A percentile compares a stretch with the other conserved stretches of the same genome.
Conservation (phyloP, 225 moss, liverwort and hornwort species). For the Pseudisothecium myosuroides region DNA sequence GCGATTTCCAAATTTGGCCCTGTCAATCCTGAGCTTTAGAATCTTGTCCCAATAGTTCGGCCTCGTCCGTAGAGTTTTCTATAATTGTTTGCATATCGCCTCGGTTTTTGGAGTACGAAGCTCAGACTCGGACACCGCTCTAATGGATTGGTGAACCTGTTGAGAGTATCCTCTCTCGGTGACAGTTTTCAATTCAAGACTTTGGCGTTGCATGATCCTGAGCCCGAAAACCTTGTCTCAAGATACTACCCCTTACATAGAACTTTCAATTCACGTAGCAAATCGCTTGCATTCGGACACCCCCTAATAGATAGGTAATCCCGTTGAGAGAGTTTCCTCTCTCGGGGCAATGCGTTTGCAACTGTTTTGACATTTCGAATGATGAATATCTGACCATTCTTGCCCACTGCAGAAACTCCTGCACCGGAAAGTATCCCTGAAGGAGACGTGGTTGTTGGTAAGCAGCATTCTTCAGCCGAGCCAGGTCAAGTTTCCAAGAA, state of each 20-base stretch:
- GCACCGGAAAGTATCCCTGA: neutral
- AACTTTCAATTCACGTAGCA: neutral
- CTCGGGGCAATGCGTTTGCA: neutral
- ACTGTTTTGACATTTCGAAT: neutral
- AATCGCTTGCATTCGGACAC: neutral
- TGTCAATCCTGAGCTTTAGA: neutral
- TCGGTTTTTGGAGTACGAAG: neutral
- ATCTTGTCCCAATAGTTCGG: neutral
- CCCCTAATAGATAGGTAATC: neutral
- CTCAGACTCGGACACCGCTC: neutral
- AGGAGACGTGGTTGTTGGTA: conserved; percentile 3
- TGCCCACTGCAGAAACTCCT: conserved; percentile 1
- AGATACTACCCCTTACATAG: neutral
- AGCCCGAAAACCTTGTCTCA: neutral
- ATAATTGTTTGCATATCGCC: neutral
- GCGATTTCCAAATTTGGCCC: neutral
- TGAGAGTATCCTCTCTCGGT: neutral
- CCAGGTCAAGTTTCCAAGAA: neutral
- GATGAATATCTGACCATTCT: neutral
- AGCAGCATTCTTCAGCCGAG: conserved; percentile 1
- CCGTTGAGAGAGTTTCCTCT: neutral
- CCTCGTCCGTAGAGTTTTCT: neutral
- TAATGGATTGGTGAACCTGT: neutral
- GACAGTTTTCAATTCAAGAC: neutral
- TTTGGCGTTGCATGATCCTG: no score